Evolutionary conservation across 2,329 filamentous ascomycete species (phyloP).

Genomic region (Xylariaceae sp.): DNA sequence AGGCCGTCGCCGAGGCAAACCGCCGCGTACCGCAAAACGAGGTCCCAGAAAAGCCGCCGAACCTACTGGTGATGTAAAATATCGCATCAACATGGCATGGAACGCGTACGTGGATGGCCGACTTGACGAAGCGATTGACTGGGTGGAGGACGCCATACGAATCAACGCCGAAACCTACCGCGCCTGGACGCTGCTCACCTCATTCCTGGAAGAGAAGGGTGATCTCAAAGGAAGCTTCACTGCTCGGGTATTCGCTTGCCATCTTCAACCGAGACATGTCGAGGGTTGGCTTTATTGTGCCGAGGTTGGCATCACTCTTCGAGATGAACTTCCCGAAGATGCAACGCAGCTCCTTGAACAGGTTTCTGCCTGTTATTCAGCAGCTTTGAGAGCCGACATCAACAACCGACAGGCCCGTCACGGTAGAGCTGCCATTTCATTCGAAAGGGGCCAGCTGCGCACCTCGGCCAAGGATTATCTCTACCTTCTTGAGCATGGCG

Average conservation of each 20-base stretch:
- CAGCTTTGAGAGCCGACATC: conserved; percentile 53
- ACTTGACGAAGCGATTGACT: conserved; percentile 53
- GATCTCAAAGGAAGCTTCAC: conserved; percentile 52
- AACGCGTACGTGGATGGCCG: conserved; percentile 59
- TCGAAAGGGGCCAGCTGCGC: conserved; percentile 49
- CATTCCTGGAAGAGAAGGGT: conserved; percentile 56
- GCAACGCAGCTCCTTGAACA: conserved; percentile 44
- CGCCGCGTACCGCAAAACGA: conserved; percentile 26
- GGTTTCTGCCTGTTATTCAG: conserved; percentile 54
- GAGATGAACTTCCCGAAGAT: conserved; percentile 43
- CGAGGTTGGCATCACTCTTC: conserved; percentile 48
- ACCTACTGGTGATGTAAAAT: conserved; percentile 65
- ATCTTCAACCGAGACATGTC: conserved; percentile 56
- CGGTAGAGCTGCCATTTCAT: conserved; percentile 53
- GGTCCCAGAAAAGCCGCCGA: conserved; percentile 58
- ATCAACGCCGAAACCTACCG: conserved; percentile 63
- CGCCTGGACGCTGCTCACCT: conserved; percentile 58
- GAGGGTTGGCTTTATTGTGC: conserved; percentile 55
- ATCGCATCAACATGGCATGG: conserved; percentile 60
- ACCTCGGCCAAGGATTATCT: conserved; percentile 54
- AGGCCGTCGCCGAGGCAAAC: conserved; percentile 14
- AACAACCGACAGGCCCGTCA: conserved; percentile 53
- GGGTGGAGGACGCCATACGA: conserved; percentile 58
- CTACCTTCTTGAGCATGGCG: conserved; percentile 46
- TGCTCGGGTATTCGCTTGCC: conserved; percentile 56